Evolutionary conservation across 2,329 filamentous ascomycete species (phyloP), one percentile per base, ranked within the genome.

Genomic region (Didymella lethalis): DNA sequence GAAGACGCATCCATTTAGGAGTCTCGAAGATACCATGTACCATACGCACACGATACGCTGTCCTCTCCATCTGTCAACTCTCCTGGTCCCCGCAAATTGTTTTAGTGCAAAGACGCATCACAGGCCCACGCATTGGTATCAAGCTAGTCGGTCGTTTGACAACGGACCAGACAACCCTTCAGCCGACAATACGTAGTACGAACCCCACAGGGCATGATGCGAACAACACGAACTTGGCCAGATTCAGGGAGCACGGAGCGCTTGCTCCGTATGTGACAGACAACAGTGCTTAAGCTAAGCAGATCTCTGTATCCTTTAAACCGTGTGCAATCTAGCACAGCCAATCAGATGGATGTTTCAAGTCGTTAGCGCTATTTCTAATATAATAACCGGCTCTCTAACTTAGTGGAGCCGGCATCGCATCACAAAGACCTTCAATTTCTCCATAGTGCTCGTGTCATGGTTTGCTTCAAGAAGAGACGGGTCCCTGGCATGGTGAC

Each of bases 381-480:
- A 47, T 41, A 54, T n/a, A 59, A 36, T 54, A 59, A 49, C 40
- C 56, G 50, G 46, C 28, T 48, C 34, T 34, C 14, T n/a, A 29
- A 18, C 23, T n/a, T 32, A 28, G 20, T 46, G 44, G 31, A 48
- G 28, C 25, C 45, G 44, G 55, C 31, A 48, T 53, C 11, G 41
- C 31, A 8, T 44, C 18, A 49, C 38, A 11, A 41, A 16, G 28
- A 54, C 46, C 56, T 18, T 40, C 32, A 50, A 40, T 40, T 28
- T 50, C 45, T 34, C 31, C 50, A 47, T 47, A 54, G 31, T 59
- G 46, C 38, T 47, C 38, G 34, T 47, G 16, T 48, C n/a, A 47
- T 43, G 40, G 31, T 14, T n/a, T 44, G 18, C 40, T 54, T 41
- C 44, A 58, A 40, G 41, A 41, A 28, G 2, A 11, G 28, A 12